Percentiles rank a stretch among this genome's conserved stretches.
Conservation (phyloP, 2,329 filamentous ascomycete species). For the Ceratocystis diversiconidia region DNA sequence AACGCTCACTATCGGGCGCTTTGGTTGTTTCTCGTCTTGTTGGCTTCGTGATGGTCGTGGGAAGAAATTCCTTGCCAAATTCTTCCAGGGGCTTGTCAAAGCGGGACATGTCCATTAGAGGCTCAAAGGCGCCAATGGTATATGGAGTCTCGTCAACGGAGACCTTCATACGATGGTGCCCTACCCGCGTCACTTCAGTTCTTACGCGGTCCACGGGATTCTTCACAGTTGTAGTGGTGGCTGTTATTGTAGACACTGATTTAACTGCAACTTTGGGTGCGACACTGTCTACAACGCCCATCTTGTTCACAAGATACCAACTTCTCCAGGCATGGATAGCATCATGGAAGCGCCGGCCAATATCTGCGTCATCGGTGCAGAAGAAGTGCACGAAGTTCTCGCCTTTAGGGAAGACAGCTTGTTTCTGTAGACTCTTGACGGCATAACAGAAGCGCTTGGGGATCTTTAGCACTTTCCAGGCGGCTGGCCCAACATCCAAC, state of each 20-base stretch:
- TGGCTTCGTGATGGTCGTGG: conserved; percentile 10
- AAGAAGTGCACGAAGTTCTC: conserved; percentile 91
- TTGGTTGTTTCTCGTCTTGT: conserved; percentile 11
- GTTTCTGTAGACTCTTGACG: conserved; percentile 84
- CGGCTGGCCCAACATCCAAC: conserved; percentile 14
- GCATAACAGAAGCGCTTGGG: conserved; percentile 79
- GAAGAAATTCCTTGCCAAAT: conserved; percentile 33
- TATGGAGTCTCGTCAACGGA: conserved; percentile 39
- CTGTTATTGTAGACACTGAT: neutral
- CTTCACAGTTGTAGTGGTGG: neutral
- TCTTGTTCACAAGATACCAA: conserved; percentile 73
- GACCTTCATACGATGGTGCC: conserved; percentile 27
- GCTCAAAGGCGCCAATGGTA: conserved; percentile 53
- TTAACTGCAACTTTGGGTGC: conserved; percentile 13
- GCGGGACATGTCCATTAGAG: conserved; percentile 48
- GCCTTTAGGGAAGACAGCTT: conserved; percentile 64
- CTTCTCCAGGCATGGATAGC: conserved; percentile 71
- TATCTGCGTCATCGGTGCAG: conserved; percentile 54
- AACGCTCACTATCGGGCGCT: conserved; percentile 9
- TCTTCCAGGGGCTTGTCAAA: conserved; percentile 41
- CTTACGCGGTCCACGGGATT: conserved; percentile 1
- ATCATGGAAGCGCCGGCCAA: conserved; percentile 55
- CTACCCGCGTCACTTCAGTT: conserved; percentile 15
- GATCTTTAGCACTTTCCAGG: conserved; percentile 56
- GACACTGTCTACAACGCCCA: conserved; percentile 30